Base-by-base conservation (phyloP, 2,329 filamentous ascomycete genomes). In the Claviceps digitariae region DNA sequence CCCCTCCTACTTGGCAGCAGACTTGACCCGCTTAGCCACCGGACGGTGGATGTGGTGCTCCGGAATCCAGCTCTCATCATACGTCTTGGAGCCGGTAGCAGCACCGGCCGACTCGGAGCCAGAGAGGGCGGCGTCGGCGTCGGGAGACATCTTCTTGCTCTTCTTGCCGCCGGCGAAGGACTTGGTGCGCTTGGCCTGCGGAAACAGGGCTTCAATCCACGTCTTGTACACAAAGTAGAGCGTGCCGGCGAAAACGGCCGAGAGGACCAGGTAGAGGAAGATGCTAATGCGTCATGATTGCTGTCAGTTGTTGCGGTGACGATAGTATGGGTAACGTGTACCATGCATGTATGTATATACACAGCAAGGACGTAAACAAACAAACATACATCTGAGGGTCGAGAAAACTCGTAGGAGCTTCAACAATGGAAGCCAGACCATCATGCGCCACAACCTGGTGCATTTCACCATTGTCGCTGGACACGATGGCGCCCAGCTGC, bases 151-250 rank as follows among this genome's bases (percentile, higher is more conserved):
- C 73, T 86, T 86, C 77, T 87, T 87, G 61, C 70, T 69, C 66
- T 82, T 82, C 64, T 76, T 79, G 59, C 41, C 40, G 29, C 31
- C 40, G 34, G 27, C 9, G 31, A 78, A 72, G 31, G 77, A 72
- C 63, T 75, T 77, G 54, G 78, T 73, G 74, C 83, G 81, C 75
- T 89, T 87, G 60, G 85, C 83, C 77, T 95, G 89, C 49, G 93
- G 91, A 78, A 97, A 95, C 67, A 98, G 86, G 15, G 90, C 84
- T 64, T 90, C 87, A 72, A 98, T 86, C 90, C 91, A 97, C 64
- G 91, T 95, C 76, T 86, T 93, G 81, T 98, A 98, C 74, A 96
- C 89, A 72, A 95, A 95, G 82, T 91, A 96, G 67, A 86, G 81
- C 52, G 84, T 89, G 57, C 86, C 90, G 59, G 73, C 82, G 67